Base-by-base conservation (phyloP, 2,329 filamentous ascomycete genomes). In the Drechslerella coelobrocha region DNA sequence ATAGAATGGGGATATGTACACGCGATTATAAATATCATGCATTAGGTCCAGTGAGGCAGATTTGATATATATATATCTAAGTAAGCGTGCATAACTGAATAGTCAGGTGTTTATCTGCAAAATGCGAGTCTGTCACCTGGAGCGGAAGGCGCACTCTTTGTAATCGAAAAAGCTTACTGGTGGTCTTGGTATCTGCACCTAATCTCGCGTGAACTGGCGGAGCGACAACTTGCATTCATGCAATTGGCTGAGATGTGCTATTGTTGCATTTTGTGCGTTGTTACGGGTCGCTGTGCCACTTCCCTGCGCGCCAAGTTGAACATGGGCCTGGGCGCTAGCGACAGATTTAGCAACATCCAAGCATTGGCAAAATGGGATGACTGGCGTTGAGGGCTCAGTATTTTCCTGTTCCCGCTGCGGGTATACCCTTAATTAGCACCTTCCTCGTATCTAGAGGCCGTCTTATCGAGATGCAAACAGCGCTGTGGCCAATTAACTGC, bases 191-290 rank as follows among this genome's bases (percentile, higher is more conserved):
- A 5, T n/a, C 34, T 14, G 12, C 34, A 14, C 5, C 19, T 10
- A 45, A 45, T 4, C 17, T 19, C 19, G 41, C 8, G 8, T 19
- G 9, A 19, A 5, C 41, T 19, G 41, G 19, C 41, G 10, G 3
- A 10, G 41, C 41, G 41, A 5, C 41, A 45, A 45, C 5, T 17
- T 19, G 41, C 17, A 19, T 2, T 5, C 17, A 17, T 17, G 19
- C n/a, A 45, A 9, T 21, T 14, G 41, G n/a, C 5, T 2, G 5
- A 10, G 14, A 3, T 4, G 41, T 4, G 14, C 3, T 8, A 19
- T 45, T 45, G 41, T 45, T 45, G 41, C 41, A 45, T 45, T 45
- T 45, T 45, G 41, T 21, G 41, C 4, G 41, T 45, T 45, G 41
- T 45, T 10, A 2, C 5, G 34, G n/a, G n/a, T n/a, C n/a, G n/a